Evolutionary conservation across 2,329 filamentous ascomycete genomes (phyloP).

Genomic region (Phialophora macrospora): DNA sequence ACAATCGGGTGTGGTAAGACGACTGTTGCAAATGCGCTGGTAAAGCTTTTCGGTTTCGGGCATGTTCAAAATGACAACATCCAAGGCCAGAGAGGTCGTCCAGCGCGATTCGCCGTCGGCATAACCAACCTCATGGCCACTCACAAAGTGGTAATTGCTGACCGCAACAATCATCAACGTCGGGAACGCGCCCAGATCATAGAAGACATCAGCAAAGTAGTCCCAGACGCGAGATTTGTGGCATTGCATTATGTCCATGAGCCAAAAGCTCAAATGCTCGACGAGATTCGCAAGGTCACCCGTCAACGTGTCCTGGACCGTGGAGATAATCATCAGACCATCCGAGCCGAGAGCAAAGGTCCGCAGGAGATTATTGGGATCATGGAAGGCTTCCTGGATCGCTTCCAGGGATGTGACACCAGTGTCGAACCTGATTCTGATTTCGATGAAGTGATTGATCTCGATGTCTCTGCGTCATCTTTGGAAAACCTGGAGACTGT

Average conservation of each 20-base stretch:
- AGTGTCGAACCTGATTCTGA: constrained; percentile 72
- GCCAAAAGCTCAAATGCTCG: constrained; percentile 62
- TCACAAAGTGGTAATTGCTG: constrained; percentile 78
- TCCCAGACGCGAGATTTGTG: constrained; percentile 72
- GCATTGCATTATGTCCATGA: constrained; percentile 89
- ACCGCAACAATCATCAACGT: constrained; percentile 90
- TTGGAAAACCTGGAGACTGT: constrained; percentile 83
- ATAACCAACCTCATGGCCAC: constrained; percentile 68
- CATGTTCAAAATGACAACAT: constrained; percentile 98
- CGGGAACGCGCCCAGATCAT: constrained; percentile 89
- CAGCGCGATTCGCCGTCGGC: constrained; percentile 75
- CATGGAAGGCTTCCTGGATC: constrained; percentile 89
- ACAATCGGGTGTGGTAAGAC: constrained; percentile 98
- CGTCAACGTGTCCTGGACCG: constrained; percentile 78
- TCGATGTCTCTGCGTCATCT: constrained; percentile 78
- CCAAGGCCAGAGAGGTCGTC: constrained; percentile 72
- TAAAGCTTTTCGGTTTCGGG: constrained; percentile 85
- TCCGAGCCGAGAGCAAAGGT: constrained; percentile 78
- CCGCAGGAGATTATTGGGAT: constrained; percentile 78
- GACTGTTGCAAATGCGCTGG: constrained; percentile 80
- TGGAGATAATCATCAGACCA: constrained; percentile 97
- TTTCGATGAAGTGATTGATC: constrained; percentile 83
- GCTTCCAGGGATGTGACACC: constrained; percentile 78
- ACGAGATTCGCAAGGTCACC: constrained; percentile 74
- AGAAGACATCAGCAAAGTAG: constrained; percentile 69